Conservation (phyloP, 2,329 filamentous ascomycete species). For the Lachnellula occidentalis region DNA sequence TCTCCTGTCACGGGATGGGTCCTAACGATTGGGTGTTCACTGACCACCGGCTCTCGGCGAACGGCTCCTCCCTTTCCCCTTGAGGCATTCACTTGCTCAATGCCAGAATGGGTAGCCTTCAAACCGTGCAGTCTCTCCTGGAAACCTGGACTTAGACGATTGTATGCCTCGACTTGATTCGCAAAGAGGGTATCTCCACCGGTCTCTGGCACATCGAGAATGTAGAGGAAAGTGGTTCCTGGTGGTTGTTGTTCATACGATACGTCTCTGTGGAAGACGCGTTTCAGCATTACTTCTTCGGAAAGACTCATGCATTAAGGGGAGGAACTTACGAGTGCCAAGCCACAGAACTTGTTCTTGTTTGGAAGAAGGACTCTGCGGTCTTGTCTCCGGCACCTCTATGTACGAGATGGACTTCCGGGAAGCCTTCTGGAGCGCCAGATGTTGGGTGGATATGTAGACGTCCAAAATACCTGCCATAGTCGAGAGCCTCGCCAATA, state of each 20-base stretch:
- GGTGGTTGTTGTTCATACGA: constrained; percentile 86
- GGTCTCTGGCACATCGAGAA: constrained; percentile 72
- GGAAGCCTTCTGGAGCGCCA: constrained; percentile 66
- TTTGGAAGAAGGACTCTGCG: constrained; percentile 56
- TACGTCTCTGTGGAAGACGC: constrained; percentile 48
- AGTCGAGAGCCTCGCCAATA: constrained; percentile 63
- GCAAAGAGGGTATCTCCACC: constrained; percentile 84
- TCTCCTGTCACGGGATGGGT: constrained; percentile 80
- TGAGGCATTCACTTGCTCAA: constrained; percentile 72
- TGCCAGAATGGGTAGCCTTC: constrained; percentile 72
- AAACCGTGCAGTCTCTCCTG: constrained; percentile 75
- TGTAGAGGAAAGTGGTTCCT: constrained; percentile 82
- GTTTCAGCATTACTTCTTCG: not conserved
- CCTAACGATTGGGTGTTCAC: constrained; percentile 70
- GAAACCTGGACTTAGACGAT: constrained; percentile 72
- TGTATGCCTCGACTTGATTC: constrained; percentile 76
- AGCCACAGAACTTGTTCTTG: constrained; percentile 72
- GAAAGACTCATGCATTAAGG: not conserved
- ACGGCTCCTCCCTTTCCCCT: constrained; percentile 63
- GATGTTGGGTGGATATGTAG: constrained; percentile 79
- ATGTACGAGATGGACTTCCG: constrained; percentile 75
- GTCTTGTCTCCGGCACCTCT: constrained; percentile 60
- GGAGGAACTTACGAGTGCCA: constrained; percentile 60
- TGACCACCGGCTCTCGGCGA: constrained; percentile 68
- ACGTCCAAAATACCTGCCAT: constrained; percentile 71